Percentiles rank a stretch among this genome's conserved stretches.
Conservation (phyloP, 2,329 filamentous ascomycete genomes). For the Ascochyta fabae region DNA sequence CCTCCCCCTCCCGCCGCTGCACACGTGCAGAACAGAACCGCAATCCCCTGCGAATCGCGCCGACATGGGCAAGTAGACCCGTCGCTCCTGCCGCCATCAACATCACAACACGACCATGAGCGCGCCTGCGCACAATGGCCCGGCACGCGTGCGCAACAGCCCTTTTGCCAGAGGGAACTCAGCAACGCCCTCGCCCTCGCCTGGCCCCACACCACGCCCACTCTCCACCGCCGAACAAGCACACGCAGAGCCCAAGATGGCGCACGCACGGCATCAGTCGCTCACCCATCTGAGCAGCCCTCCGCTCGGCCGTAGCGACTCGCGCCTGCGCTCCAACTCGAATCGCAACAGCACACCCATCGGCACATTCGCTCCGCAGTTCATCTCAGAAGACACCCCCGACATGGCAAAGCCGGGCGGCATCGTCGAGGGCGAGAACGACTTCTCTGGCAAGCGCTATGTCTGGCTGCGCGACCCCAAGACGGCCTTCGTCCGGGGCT, state of each 20-base stretch:
- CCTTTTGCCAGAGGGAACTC: conserved; percentile 72
- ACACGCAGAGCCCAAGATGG: conserved; percentile 46
- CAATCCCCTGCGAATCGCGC: conserved; percentile 27
- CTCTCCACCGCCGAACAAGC: conserved; percentile 53
- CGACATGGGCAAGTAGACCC: conserved; percentile 27
- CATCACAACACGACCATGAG: conserved; percentile 53
- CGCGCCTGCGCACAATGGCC: conserved; percentile 65
- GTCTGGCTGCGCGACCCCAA: conserved; percentile 93
- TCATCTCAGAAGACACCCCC: conserved; percentile 84
- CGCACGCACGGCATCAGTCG: conserved; percentile 74
- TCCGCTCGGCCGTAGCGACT: conserved; percentile 44
- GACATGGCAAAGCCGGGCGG: conserved; percentile 65
- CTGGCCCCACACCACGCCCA: conserved; percentile 75
- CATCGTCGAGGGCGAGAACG: conserved; percentile 89
- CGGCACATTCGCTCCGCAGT: conserved; percentile 91
- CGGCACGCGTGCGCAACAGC: conserved; percentile 70
- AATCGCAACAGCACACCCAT: conserved; percentile 69
- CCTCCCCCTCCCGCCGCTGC: not conserved
- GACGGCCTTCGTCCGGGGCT: conserved; percentile 88
- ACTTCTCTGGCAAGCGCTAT: conserved; percentile 98
- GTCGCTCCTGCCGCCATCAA: conserved; percentile 30
- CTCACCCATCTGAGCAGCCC: conserved; percentile 56
- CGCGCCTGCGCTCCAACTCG: conserved; percentile 64
- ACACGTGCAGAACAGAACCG: not conserved
- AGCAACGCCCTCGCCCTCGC: conserved; percentile 66